Percentiles rank a stretch among this genome's conserved stretches.
These are phyloP conservation scores for Dendrobium catenatum DNA, from an alignment of 106 monocot species.

Conservation along the genomic window DNA sequence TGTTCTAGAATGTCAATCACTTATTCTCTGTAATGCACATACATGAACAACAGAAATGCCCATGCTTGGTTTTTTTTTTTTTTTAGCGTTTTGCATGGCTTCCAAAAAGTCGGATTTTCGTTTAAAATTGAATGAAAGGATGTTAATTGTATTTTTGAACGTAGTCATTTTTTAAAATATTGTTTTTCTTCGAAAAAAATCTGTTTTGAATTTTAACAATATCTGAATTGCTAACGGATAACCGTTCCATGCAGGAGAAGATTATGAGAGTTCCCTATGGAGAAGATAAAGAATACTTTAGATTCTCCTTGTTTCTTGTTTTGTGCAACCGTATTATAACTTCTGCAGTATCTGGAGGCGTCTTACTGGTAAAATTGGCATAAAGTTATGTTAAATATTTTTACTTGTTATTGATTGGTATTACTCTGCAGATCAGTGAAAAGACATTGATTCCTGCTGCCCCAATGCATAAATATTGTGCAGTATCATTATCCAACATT, in stretches of 20 bases:
- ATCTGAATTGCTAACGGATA: neutral
- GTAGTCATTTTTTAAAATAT: neutral
- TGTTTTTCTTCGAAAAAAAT: neutral
- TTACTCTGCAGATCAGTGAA: constrained; percentile 53
- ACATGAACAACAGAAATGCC: no score
- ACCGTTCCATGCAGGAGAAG: constrained; percentile 64
- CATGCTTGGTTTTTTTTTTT: neutral
- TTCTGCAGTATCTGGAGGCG: constrained; percentile 66
- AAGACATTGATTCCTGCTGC: constrained; percentile 80
- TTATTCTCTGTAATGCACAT: no score
- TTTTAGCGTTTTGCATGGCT: neutral
- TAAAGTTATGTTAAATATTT: neutral
- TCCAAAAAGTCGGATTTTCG: neutral
- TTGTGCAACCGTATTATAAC: constrained; percentile 89
- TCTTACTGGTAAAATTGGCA: constrained; percentile 54
- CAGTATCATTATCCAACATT: constrained; percentile 86
- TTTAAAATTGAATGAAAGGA: neutral
- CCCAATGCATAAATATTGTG: constrained; percentile 75
- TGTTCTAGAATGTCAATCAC: neutral
- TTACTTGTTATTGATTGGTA: neutral
- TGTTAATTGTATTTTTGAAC: neutral
- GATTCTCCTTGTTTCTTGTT: constrained; percentile 88
- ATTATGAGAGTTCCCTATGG: constrained; percentile 98
- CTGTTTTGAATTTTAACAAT: neutral
- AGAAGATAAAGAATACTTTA: constrained; percentile 72